Conservation (phyloP, 2,329 filamentous ascomycete genomes). For the Ceratocystis harringtonii region DNA sequence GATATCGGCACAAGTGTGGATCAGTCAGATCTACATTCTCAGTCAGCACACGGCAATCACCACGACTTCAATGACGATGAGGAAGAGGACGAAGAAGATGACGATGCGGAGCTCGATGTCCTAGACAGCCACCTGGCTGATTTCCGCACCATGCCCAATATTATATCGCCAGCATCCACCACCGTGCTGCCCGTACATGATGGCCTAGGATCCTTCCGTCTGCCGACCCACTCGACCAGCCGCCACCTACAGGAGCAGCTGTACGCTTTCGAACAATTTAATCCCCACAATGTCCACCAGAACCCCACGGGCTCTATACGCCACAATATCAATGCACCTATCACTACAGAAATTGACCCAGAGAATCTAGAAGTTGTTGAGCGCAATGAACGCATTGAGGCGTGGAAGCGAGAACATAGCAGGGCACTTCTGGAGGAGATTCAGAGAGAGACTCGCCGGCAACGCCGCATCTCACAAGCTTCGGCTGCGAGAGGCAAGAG, state of each 20-base stretch:
- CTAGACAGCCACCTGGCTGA: conserved; percentile 83
- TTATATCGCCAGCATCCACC: conserved; percentile 31
- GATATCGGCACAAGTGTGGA: conserved; percentile 6
- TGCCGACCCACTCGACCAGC: conserved; percentile 40
- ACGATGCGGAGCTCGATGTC: conserved; percentile 75
- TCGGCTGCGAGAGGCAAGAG: conserved; percentile 25
- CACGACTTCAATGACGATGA: conserved; percentile 13
- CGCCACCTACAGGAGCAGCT: conserved; percentile 62
- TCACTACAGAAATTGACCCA: conserved; percentile 35
- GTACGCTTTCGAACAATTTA: conserved; percentile 78
- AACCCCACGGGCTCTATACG: conserved; percentile 38
- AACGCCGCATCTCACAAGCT: conserved; percentile 45
- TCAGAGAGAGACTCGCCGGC: conserved; percentile 60
- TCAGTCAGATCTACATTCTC: conserved; percentile 18
- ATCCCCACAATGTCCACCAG: conserved; percentile 46
- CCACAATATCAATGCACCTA: conserved; percentile 23
- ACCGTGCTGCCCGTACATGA: conserved; percentile 83
- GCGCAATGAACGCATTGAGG: conserved; percentile 70
- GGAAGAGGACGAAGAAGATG: conserved; percentile 26
- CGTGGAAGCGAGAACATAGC: conserved; percentile 86
- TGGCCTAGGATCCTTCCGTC: conserved; percentile 70
- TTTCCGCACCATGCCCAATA: conserved; percentile 50
- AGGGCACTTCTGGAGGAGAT: conserved; percentile 74
- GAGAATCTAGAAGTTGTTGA: conserved; percentile 51
- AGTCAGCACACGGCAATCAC: conserved; percentile 3